Base-by-base conservation (phyloP, 2,329 filamentous ascomycete genomes). In the Fusarium pseudoanthophilum region DNA sequence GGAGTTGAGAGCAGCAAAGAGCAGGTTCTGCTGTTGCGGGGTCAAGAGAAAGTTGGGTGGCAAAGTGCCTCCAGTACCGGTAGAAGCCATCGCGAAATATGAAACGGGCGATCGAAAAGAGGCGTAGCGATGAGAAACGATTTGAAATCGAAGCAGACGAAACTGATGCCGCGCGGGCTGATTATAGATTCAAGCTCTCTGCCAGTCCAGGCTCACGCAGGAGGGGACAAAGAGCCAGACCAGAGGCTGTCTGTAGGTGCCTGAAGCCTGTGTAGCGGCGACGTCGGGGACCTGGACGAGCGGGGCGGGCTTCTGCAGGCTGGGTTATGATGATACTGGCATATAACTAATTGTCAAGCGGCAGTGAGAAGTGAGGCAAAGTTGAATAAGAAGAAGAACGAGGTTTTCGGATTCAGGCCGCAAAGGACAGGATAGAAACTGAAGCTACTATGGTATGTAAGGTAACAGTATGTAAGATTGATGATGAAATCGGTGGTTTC, bases 1-100 rank as follows among this genome's bases (percentile, higher is more conserved):
- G 73, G 92, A 92, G 74, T 92, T 92, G 75, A 95, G 89, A 51
- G 93, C 92, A 67, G 92, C 91, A 72, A 93, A 91, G 49, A 95
- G 87, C 67, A 95, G 86, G 78, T 89, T 91, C 85, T 95, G 92
- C 82, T 95, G 92, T 79, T 93, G 90, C 71, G 91, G 91, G 68
- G 92, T 93, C 75, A 95, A 88, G 78, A 91, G 90, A 80, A 93
- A 91, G 79, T 89, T 88, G 71, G 83, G 82, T 69, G 85, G 83
- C 72, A 86, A 77, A 72, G 79, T 74, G 66, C 80, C 84, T 67
- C 81, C 80, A 67, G 85, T 81, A 61, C 82, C 83, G 63, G 86
- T 85, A 75, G 86, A 87, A 71, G 88, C 83, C 88, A 90, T 90
- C 73, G 67, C 74, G 66, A 75, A 61, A 46, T 58, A 53, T 52